Evolutionary conservation across 371 early-diverging fungal genomes (phyloP), one percentile per base, ranked within the genome.

Genomic region (Mucor irregularis): DNA sequence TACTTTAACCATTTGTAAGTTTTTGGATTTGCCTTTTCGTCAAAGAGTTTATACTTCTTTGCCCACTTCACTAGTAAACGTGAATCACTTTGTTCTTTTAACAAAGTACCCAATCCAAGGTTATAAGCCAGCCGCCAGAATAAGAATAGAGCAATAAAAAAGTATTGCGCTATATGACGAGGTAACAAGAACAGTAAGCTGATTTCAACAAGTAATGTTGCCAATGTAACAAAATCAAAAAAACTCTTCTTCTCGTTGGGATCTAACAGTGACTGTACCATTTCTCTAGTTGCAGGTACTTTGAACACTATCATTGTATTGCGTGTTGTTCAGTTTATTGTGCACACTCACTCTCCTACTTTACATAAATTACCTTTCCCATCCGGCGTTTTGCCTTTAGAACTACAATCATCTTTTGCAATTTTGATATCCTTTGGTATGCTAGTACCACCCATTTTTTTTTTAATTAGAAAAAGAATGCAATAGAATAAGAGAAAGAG

Each of bases 51-150:
- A 37, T 66, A 52, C 17, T 71, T 62, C 26, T 71, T 76, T 5
- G 76, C 80, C 70, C 77, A 78, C 26, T 82, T 76, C 29, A 90
- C 85, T 45, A 94, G 53, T 5, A 74, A 76, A 17, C 76, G 73
- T 30, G 78, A 70, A 19, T 84, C 79, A 59, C 89, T 90, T 74
- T 95, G 95, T 49, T 78, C 66, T 43, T 81, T 82, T 26, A 95
- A 71, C 10, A 94, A 57, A 28, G 78, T 69, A 2, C 96, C 96
- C 9, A 95, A 68, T 4, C 92, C 93, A 10, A 83, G 67, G 58
- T 94, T 92, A 71, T 94, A 94, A 31, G 82, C 80, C 16, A 81
- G 54, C 30, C 95, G 82, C 93, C 92, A 94, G 51, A 87, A 83
- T 22, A 86, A 50, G 64, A 93, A 93, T 3, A 85, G 40, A 3